phyloP scores from a whole-genome alignment of 305 asterid species.

The Fraxinus nigra region DNA sequence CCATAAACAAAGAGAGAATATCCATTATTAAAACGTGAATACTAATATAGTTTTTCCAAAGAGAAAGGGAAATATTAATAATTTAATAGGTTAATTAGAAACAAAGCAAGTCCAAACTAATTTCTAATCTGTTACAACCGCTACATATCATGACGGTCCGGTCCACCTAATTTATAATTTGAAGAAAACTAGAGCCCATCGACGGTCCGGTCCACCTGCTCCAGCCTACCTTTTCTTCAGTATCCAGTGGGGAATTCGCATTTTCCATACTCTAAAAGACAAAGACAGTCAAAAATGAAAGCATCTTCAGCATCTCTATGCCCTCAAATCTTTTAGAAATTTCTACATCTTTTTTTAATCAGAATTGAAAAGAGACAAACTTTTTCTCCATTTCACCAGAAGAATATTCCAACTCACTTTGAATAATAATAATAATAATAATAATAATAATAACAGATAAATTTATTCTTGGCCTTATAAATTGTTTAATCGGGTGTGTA shows the following conservation, averaged over 20 bases:
- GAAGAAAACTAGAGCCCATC: background rate
- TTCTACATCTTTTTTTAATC: background rate
- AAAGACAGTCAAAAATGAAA: background rate
- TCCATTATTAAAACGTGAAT: background rate
- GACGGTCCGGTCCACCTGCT: background rate
- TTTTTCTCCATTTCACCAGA: background rate
- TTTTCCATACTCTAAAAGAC: background rate
- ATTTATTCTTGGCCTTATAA: too few relatives aligned
- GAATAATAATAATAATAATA: too few relatives aligned
- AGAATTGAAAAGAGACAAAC: background rate
- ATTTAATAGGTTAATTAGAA: background rate
- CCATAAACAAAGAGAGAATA: background rate
- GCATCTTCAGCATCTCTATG: background rate
- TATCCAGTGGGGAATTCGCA: background rate
- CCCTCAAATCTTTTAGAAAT: background rate
- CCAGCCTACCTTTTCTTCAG: background rate
- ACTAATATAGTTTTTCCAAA: background rate
- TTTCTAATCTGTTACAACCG: background rate
- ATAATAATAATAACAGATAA: too few relatives aligned
- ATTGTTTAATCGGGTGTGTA: too few relatives aligned
- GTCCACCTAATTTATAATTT: background rate
- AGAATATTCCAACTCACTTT: background rate
- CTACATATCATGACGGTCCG: background rate
- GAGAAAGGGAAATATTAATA: background rate
- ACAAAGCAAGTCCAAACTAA: background rate